Conservation (phyloP, 1,139 yeast genomes). For the Yarrowia galli region DNA sequence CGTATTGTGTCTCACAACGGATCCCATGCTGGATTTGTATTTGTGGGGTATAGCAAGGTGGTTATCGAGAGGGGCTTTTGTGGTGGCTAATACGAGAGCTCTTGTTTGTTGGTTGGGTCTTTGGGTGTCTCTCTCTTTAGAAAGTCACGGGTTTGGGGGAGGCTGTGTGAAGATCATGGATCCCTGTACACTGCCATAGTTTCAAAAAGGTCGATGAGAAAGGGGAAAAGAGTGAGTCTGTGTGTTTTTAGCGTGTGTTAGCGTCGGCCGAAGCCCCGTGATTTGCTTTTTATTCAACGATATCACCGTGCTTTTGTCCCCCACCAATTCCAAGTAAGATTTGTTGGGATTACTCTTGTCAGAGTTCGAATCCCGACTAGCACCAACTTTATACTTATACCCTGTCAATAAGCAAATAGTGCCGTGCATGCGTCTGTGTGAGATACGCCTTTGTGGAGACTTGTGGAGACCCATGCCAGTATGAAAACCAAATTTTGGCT, state of each 20-base stretch:
- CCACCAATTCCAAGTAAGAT: background rate
- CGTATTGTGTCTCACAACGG: conserved; percentile 8
- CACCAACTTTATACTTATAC: conserved; percentile 8
- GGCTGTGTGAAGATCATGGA: background rate
- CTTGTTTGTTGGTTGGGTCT: background rate
- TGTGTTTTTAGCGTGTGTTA: too few species aligned
- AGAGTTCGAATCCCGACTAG: conserved; percentile 13
- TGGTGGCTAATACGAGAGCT: background rate
- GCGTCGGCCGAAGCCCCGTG: too few species aligned
- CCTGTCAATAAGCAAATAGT: background rate
- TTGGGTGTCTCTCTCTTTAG: too few species aligned
- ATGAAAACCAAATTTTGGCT: background rate
- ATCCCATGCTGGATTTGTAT: background rate
- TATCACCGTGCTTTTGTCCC: too few species aligned
- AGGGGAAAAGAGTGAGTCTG: too few species aligned
- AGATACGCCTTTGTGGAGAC: too few species aligned
- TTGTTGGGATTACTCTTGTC: background rate
- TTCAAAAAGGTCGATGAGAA: too few species aligned
- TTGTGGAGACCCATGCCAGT: background rate
- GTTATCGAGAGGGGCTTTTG: background rate
- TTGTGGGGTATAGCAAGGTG: background rate
- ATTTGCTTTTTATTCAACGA: too few species aligned
- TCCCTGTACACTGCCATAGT: too few species aligned
- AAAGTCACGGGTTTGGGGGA: too few species aligned
- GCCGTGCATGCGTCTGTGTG: conserved; percentile 6